Evolutionary conservation across 306 rosid species (phyloP).

Genomic region (Malus sieversii): DNA sequence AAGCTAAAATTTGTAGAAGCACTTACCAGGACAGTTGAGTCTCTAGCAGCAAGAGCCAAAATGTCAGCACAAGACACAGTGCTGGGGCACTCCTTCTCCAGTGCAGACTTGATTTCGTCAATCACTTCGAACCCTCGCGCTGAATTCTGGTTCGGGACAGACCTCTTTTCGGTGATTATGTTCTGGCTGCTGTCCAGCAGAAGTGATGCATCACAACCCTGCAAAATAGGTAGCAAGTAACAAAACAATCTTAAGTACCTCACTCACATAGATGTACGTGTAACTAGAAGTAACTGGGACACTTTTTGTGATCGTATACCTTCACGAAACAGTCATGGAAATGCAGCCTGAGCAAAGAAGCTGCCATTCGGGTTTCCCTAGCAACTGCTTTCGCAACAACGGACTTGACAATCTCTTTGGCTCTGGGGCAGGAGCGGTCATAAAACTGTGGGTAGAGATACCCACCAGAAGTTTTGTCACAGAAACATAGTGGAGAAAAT

Average conservation of each 20-base stretch:
- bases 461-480: slow-evolving; percentile 23
- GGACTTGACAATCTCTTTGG: slow-evolving; percentile 58
- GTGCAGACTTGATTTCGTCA: slow-evolving; percentile 67
- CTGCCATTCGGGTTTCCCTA: slow-evolving; percentile 65
- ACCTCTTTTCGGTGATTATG: slow-evolving; percentile 58
- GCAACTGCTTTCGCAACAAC: slow-evolving; percentile 57
- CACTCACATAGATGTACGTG: background rate
- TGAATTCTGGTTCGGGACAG: slow-evolving; percentile 72
- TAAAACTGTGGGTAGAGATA: slow-evolving; percentile 70
- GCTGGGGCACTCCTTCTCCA: slow-evolving; percentile 68
- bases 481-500: slow-evolving; percentile 46
- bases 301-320: slow-evolving; percentile 24
- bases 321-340: slow-evolving; percentile 93
- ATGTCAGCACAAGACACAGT: slow-evolving; percentile 92
- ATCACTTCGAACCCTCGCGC: slow-evolving; percentile 70
- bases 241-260: background rate
- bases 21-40: slow-evolving; percentile 71
- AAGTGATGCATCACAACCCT: slow-evolving; percentile 92
- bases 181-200: slow-evolving; percentile 58
- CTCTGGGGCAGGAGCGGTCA: slow-evolving; percentile 62
- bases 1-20: background rate
- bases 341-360: slow-evolving; percentile 77
- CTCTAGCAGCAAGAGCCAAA: slow-evolving; percentile 77
- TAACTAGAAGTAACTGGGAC: background rate
- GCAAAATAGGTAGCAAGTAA: slow-evolving; percentile 14